Evolutionary conservation across 108 stramenopile species (phyloP).

Genomic region (Pseudonitzschia pungens): DNA sequence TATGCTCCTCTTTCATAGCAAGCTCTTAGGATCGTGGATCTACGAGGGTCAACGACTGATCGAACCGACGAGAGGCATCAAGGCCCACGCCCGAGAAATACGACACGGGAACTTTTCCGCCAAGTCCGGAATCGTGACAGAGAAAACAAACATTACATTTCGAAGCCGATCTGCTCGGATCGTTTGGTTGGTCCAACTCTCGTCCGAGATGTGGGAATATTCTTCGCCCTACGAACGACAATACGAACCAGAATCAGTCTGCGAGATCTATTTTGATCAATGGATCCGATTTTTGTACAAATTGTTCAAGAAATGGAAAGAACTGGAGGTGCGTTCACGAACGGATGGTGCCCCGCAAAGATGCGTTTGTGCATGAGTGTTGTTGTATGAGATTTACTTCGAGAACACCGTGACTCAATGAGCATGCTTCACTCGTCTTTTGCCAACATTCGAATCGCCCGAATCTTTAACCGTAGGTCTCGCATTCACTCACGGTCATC

Average conservation of each 20-base stretch:
- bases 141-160: constrained; percentile 88
- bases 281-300: constrained; percentile 72
- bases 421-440: background rate
- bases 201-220: constrained; percentile 97
- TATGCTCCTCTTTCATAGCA: constrained; percentile 76
- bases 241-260: constrained; percentile 53
- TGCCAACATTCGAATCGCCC: background rate
- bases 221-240: constrained; percentile 63
- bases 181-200: constrained; percentile 96
- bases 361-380: too few species aligned
- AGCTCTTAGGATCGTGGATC: constrained; percentile 70
- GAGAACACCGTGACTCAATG: background rate
- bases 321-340: constrained; percentile 48
- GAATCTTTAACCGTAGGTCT: constrained; percentile 39
- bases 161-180: constrained; percentile 92
- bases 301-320: constrained; percentile 86
- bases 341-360: background rate
- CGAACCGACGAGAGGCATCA: constrained; percentile 49
- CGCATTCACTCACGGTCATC: constrained; percentile 93
- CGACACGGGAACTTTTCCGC: constrained; percentile 59
- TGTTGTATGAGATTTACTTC: background rate
- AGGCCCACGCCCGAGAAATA: constrained; percentile 73
- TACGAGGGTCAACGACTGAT: constrained; percentile 81
- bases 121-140: constrained; percentile 76
- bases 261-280: constrained; percentile 84